Evolutionary conservation across 345 rosid genomes (phyloP).

Genomic region (Nephelium lappaceum): DNA sequence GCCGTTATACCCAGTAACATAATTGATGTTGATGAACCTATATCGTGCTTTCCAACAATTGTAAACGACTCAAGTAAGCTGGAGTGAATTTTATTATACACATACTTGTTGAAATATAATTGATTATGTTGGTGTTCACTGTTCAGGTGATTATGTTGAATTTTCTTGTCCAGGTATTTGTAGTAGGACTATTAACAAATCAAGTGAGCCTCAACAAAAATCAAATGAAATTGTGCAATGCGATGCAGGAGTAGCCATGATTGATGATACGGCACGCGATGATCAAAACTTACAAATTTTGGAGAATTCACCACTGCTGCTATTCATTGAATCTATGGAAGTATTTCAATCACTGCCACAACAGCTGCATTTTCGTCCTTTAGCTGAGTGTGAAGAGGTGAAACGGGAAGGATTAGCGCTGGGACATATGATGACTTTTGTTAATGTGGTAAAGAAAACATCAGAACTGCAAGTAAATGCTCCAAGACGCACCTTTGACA

Average conservation of each 20-base stretch:
- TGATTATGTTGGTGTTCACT: background rate
- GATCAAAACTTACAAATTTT: conserved; percentile 18
- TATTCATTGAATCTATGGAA: conserved; percentile 32
- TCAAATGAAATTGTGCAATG: background rate
- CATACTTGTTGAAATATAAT: background rate
- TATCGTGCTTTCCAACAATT: background rate
- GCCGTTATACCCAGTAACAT: no score
- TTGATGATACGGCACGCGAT: background rate
- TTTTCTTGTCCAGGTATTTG: conserved; percentile 3
- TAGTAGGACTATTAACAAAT: background rate
- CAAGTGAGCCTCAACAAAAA: background rate
- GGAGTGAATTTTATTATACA: background rate
- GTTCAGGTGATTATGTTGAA: background rate
- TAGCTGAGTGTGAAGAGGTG: conserved; percentile 19
- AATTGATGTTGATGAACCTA: no score
- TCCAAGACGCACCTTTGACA: conserved; percentile 8
- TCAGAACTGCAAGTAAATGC: conserved; percentile 26
- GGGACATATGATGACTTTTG: conserved; percentile 41
- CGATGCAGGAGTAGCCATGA: background rate
- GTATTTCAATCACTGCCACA: conserved; percentile 36
- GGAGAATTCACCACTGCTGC: conserved; percentile 26
- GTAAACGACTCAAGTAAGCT: conserved; percentile 7
- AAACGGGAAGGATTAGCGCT: conserved; percentile 43
- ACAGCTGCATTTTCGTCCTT: conserved; percentile 42
- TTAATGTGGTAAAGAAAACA: conserved; percentile 22